phyloP scores from a whole-genome alignment of 495 filamentous ascomycete species.

The Apiosordaria backusii region DNA sequence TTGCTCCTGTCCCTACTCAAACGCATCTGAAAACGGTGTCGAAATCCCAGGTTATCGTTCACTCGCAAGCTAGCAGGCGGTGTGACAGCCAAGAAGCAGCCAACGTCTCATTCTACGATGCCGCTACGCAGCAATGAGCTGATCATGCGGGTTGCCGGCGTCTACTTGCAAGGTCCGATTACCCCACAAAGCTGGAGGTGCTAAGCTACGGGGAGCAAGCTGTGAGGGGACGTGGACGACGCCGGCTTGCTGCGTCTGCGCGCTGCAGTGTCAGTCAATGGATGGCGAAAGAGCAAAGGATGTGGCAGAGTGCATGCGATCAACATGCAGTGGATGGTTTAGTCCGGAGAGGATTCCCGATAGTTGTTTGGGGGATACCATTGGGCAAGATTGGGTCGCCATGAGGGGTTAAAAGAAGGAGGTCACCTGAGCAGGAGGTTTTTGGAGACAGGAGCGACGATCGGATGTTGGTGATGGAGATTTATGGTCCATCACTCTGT shows the following conservation, averaged over 20 bases:
- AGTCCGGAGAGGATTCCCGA: neutral
- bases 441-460: neutral
- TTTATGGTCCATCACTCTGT: neutral
- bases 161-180: slow-evolving; percentile 1
- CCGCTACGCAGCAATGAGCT: neutral
- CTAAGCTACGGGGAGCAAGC: neutral
- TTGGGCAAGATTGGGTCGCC: neutral
- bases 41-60: neutral
- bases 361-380: neutral
- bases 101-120: neutral
- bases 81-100: neutral
- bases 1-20: neutral
- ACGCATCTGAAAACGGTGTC: neutral
- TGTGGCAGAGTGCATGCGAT: neutral
- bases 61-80: neutral
- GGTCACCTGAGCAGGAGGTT: neutral
- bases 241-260: slow-evolving; percentile 1
- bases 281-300: neutral
- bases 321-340: neutral
- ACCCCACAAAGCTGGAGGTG: neutral
- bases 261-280: neutral
- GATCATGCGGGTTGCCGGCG: slow-evolving; percentile 5
- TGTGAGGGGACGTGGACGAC: neutral
- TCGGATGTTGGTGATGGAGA: neutral
- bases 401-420: neutral